Conservation (phyloP, 108 stramenopile species). For the Cyclotella choctawhatcheeana region DNA sequence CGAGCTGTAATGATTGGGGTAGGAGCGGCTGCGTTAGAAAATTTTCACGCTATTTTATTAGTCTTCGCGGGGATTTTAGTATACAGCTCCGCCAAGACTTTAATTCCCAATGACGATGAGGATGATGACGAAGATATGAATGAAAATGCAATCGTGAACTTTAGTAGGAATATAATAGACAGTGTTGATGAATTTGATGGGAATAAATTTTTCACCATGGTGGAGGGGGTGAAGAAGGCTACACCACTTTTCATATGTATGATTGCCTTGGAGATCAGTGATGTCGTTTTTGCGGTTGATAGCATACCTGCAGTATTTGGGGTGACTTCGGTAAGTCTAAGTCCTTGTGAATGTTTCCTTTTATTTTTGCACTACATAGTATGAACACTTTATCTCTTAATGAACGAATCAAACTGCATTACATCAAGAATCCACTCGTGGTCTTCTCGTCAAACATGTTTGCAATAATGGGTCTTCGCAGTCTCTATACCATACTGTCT, state of each 20-base stretch:
- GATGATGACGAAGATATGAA: conserved; percentile 83
- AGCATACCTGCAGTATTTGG: conserved; percentile 97
- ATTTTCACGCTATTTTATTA: conserved; percentile 85
- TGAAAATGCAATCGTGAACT: conserved; percentile 76
- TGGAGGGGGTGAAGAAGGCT: conserved; percentile 80
- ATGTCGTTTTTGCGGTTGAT: conserved; percentile 97
- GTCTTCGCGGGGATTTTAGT: conserved; percentile 92
- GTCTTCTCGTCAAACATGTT: conserved; percentile 97
- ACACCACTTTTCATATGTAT: conserved; percentile 95
- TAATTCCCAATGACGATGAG: conserved; percentile 79
- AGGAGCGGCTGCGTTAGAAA: conserved; percentile 86
- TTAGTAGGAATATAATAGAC: conserved; percentile 67
- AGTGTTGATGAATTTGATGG: conserved; percentile 86
- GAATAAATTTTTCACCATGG: conserved; percentile 86
- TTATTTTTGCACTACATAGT: no score
- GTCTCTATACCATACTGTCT: conserved; percentile 90
- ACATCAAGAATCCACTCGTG: conserved; percentile 93
- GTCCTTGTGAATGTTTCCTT: no score
- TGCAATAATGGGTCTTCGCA: conserved; percentile 95
- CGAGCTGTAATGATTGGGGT: conserved; percentile 93
- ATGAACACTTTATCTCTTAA: no score
- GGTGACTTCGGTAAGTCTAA: conserved; percentile 90
- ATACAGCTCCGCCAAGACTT: conserved; percentile 74
- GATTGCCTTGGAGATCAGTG: conserved; percentile 93
- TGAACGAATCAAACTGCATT: no score